Percentiles rank a stretch among this genome's conserved stretches.
phyloP scores from a whole-genome alignment of 129 eudicot genomes.

The Tanacetum coccineum region DNA sequence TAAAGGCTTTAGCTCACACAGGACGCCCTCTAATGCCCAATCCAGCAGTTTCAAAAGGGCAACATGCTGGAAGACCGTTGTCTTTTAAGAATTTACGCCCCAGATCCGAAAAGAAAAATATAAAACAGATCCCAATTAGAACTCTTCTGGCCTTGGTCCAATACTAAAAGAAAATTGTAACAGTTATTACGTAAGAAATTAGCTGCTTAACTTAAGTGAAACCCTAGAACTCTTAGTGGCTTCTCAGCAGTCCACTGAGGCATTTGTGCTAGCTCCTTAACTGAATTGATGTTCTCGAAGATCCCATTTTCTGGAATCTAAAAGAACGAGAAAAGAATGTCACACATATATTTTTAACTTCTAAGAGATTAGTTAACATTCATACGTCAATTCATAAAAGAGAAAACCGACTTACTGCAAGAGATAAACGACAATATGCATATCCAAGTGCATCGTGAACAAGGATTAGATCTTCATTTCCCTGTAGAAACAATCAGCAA shows the following conservation, averaged over 20 bases:
- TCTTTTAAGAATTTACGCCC: conserved; percentile 88
- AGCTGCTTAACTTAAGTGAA: conserved; percentile 71
- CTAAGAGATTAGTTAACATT: neutral
- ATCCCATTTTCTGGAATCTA: conserved; percentile 93
- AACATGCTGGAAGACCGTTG: conserved; percentile 74
- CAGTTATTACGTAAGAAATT: conserved; percentile 38
- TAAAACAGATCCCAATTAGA: conserved; percentile 3
- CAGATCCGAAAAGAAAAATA: conserved; percentile 38
- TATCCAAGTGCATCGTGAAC: conserved; percentile 88
- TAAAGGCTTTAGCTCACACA: conserved; percentile 51
- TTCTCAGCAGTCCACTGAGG: conserved; percentile 88
- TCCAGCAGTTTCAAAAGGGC: conserved; percentile 92
- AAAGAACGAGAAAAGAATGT: conserved; percentile 10
- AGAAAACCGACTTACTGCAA: conserved; percentile 55
- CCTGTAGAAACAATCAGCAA: conserved; percentile 42
- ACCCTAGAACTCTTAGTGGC: conserved; percentile 90
- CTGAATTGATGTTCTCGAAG: conserved; percentile 71
- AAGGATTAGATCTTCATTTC: conserved; percentile 76
- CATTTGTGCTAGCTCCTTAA: conserved; percentile 82
- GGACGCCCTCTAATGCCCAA: conserved; percentile 97
- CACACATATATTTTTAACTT: conserved; percentile 7
- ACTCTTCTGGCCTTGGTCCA: neutral
- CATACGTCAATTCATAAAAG: neutral
- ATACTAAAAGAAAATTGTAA: neutral
- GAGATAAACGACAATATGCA: conserved; percentile 86